A percentile compares a stretch with the other conserved stretches of the same genome.
Evolutionary conservation across 1,139 yeast species (phyloP).

Genomic region (Debaryomyces coudertii): DNA sequence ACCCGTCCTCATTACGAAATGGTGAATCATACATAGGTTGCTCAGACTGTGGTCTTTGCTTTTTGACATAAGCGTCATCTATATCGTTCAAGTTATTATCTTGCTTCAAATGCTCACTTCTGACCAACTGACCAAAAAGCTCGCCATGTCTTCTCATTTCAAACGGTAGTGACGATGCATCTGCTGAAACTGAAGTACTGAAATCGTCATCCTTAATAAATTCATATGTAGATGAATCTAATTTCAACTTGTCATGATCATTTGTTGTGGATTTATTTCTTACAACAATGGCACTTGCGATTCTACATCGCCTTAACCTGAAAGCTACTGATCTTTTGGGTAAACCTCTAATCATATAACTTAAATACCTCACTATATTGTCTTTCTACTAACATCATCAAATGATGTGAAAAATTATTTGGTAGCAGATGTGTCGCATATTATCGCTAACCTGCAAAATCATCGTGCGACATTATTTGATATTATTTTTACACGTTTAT

Average conservation of each 20-base stretch:
- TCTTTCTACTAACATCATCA: background rate
- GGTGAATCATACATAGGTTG: conserved; percentile 27
- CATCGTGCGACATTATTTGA: conserved; percentile 1
- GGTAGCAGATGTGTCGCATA: conserved; percentile 4
- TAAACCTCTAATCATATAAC: conserved; percentile 5
- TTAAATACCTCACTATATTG: background rate
- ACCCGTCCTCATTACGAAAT: conserved; percentile 42
- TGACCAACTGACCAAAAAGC: conserved; percentile 51
- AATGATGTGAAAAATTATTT: conserved; percentile 10
- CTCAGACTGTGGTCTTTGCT: conserved; percentile 4
- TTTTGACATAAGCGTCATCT: conserved; percentile 25
- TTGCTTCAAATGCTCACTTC: conserved; percentile 35
- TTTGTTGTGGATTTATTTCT: conserved; percentile 1
- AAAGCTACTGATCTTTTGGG: background rate
- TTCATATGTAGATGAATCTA: conserved; percentile 12
- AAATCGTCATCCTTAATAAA: conserved; percentile 12
- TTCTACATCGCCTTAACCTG: background rate
- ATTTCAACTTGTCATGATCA: conserved; percentile 6
- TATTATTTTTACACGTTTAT: conserved; percentile 6
- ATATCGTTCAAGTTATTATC: conserved; percentile 20
- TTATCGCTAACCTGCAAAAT: conserved; percentile 6
- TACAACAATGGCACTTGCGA: background rate
- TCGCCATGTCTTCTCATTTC: conserved; percentile 35
- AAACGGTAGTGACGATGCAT: conserved; percentile 27
- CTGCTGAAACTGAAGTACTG: background rate